A percentile compares a stretch with the other conserved stretches of the same genome.
phyloP scores from a whole-genome alignment of 805 yeast genomes.

The Henningerozyma blattae region DNA sequence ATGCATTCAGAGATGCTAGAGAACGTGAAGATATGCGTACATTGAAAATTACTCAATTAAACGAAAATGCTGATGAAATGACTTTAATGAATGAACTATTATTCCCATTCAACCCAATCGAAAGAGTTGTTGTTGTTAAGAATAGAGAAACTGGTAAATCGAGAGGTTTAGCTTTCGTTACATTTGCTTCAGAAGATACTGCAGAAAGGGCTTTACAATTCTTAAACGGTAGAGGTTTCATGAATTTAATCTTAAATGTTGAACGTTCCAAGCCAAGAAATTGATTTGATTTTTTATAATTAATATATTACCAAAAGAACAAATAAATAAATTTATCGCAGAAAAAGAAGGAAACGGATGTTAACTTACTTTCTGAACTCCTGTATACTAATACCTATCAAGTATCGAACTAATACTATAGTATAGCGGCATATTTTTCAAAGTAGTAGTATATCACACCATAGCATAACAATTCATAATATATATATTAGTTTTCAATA shows the following conservation, averaged over 20 bases:
- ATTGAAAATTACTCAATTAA: conserved; percentile 82
- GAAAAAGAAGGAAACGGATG: too few relatives aligned
- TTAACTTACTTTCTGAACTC: too few relatives aligned
- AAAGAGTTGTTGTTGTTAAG: conserved; percentile 74
- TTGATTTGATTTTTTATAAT: too few relatives aligned
- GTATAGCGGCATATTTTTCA: too few relatives aligned
- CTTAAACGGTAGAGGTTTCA: conserved; percentile 85
- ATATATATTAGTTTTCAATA: too few relatives aligned
- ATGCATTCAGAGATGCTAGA: conserved; percentile 31
- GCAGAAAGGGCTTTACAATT: conserved; percentile 71
- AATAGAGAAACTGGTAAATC: conserved; percentile 90
- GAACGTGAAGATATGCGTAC: conserved; percentile 82
- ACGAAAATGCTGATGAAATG: conserved; percentile 72
- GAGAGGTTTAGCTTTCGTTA: conserved; percentile 91
- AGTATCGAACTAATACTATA: too few relatives aligned
- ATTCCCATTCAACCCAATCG: conserved; percentile 50
- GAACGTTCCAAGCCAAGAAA: conserved; percentile 43
- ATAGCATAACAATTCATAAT: too few relatives aligned
- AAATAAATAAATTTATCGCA: too few relatives aligned
- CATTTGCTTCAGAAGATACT: conserved; percentile 50
- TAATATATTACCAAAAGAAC: too few relatives aligned
- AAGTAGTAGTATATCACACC: too few relatives aligned
- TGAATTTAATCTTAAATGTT: conserved; percentile 66
- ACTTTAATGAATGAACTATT: conserved; percentile 63
- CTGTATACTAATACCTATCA: too few relatives aligned